These are phyloP conservation scores for Spatholobus suberectus DNA, from an alignment of 306 rosid genomes.

Conservation along the genomic window DNA sequence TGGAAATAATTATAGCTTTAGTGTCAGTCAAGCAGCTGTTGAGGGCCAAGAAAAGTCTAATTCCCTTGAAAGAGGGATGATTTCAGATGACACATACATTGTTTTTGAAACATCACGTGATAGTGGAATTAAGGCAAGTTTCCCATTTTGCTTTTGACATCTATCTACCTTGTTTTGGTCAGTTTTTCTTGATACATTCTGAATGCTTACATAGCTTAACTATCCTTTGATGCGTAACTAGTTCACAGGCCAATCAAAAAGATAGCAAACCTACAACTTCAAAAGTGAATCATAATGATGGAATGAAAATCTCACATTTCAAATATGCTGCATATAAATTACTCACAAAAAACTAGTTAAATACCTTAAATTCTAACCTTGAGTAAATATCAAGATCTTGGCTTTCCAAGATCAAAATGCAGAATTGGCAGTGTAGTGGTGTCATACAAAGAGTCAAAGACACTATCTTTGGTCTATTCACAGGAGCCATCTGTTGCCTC, in stretches of 20 bases:
- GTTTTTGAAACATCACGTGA: constrained; percentile 81
- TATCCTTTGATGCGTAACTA: constrained; percentile 27
- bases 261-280: not conserved
- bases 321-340: not conserved
- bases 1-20: constrained; percentile 81
- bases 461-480: no score
- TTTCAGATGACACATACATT: constrained; percentile 82
- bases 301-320: not conserved
- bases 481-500: no score
- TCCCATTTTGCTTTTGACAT: constrained; percentile 35
- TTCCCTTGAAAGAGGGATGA: constrained; percentile 81
- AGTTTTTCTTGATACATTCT: constrained; percentile 7
- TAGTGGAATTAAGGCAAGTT: constrained; percentile 89
- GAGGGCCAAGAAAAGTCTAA: constrained; percentile 74
- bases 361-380: not conserved
- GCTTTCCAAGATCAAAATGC: not conserved
- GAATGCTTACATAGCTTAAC: constrained; percentile 22
- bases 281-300: not conserved
- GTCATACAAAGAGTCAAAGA: not conserved
- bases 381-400: not conserved
- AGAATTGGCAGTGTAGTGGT: not conserved
- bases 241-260: not conserved
- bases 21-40: constrained; percentile 71
- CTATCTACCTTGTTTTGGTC: not conserved
- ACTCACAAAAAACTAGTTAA: not conserved